These are phyloP conservation scores for Tylopilus plumbeoviolaceoides DNA, from an alignment of 768 basidiomycete genomes.

Conservation along the genomic window DNA sequence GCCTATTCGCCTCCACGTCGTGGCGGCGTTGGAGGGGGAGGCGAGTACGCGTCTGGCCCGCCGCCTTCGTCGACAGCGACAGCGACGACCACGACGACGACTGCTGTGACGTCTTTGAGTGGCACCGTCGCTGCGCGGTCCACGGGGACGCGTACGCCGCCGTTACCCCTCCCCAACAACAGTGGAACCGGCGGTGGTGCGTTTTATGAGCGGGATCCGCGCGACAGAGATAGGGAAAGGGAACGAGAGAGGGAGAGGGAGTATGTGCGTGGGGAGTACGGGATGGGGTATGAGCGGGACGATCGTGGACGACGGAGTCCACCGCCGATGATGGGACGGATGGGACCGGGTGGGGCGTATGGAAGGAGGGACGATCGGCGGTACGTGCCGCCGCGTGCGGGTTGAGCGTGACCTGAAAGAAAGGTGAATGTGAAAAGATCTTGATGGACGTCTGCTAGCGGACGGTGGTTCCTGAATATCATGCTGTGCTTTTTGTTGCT, in stretches of 20 bases:
- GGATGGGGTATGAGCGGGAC: constrained; percentile 36
- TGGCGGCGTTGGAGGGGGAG: constrained; percentile 1
- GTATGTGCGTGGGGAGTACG: constrained; percentile 29
- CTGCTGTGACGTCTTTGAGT: neutral
- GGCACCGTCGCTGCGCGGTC: constrained; percentile 6
- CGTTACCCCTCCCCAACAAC: constrained; percentile 17
- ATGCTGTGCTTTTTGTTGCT: neutral
- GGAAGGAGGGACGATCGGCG: constrained; percentile 34
- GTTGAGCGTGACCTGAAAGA: neutral
- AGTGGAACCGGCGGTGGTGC: constrained; percentile 14
- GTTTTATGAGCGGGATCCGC: constrained; percentile 31
- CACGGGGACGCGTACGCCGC: constrained; percentile 20
- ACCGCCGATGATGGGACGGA: constrained; percentile 23
- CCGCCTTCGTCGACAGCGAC: constrained; percentile 15
- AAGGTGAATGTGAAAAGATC: neutral
- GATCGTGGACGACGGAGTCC: constrained; percentile 25
- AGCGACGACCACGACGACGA: constrained; percentile 3
- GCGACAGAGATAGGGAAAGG: neutral
- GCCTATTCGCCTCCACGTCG: constrained; percentile 33
- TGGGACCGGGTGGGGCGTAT: constrained; percentile 19
- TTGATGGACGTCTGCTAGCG: neutral
- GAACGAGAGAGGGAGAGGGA: constrained; percentile 12
- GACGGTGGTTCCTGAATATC: neutral
- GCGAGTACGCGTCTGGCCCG: constrained; percentile 21
- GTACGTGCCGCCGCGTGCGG: constrained; percentile 30